Evolutionary conservation across 2,329 filamentous ascomycete genomes (phyloP).

Genomic region (Diaporthe citrichinensis): DNA sequence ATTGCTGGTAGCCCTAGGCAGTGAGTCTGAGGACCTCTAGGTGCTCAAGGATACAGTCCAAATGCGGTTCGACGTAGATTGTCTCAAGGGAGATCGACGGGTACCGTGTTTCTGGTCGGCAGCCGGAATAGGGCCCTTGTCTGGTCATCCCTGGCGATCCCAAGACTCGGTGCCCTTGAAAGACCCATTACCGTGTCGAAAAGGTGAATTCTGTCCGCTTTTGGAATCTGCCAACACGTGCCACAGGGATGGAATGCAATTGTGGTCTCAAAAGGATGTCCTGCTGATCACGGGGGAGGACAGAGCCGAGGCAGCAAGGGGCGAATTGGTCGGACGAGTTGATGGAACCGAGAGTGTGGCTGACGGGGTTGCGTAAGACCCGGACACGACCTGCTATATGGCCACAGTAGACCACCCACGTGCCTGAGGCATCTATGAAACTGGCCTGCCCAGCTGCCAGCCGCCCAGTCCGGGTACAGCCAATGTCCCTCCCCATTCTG

Average conservation of each 20-base stretch:
- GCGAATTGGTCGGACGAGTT: slow-evolving; percentile 26
- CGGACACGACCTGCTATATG: background rate
- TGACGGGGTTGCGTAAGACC: slow-evolving; percentile 20
- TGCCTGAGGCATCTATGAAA: slow-evolving; percentile 30
- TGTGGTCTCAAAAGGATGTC: slow-evolving; percentile 3
- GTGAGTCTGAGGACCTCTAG: background rate
- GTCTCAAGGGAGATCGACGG: slow-evolving; percentile 18
- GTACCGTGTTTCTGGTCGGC: slow-evolving; percentile 21
- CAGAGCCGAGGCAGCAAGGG: slow-evolving; percentile 30
- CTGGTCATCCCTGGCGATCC: slow-evolving; percentile 23
- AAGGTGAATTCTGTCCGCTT: background rate
- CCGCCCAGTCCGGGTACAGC: background rate
- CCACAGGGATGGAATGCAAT: slow-evolving; percentile 8
- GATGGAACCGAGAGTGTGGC: slow-evolving; percentile 28
- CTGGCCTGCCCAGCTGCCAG: slow-evolving; percentile 22
- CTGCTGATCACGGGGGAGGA: slow-evolving; percentile 21
- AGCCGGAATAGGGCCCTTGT: slow-evolving; percentile 15
- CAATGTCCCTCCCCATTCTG: background rate
- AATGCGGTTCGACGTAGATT: background rate
- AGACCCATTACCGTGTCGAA: background rate
- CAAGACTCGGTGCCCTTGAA: background rate
- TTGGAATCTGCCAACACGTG: slow-evolving; percentile 18
- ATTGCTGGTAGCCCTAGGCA: background rate
- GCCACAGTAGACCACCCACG: background rate
- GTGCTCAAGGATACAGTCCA: background rate